Conservation (phyloP, 2,329 filamentous ascomycete genomes). For the Exophiala xenobiotica region DNA sequence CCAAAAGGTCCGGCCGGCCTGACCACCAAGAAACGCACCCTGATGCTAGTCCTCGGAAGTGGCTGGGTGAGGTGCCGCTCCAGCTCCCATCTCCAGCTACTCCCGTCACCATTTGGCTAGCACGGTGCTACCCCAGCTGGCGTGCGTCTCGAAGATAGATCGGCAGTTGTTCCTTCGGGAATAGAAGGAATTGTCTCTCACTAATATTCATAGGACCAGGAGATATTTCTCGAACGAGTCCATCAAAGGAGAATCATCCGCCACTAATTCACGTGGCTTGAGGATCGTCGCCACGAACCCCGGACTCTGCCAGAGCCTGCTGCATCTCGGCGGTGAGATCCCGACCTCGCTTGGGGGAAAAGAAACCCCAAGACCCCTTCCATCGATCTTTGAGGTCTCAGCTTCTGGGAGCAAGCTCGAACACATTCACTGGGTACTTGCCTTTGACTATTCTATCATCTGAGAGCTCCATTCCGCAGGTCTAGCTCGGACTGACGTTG, state of each 20-base stretch:
- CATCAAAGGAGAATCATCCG: neutral
- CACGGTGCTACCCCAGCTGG: neutral
- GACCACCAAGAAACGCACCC: conserved; percentile 1
- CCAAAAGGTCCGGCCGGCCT: neutral
- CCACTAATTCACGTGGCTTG: conserved; percentile 13
- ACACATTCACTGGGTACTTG: neutral
- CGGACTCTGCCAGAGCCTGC: neutral
- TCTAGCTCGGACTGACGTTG: neutral
- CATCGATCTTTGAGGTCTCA: neutral
- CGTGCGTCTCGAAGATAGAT: neutral
- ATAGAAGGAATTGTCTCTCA: neutral
- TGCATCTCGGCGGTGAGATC: neutral
- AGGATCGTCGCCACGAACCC: conserved; percentile 1
- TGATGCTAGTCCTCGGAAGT: neutral
- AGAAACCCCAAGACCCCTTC: neutral
- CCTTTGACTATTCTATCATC: neutral
- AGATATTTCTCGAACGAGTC: neutral
- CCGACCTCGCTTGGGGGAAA: neutral
- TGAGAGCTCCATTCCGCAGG: neutral
- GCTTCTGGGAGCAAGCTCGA: neutral
- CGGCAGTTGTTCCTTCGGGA: neutral
- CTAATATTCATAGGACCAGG: neutral
- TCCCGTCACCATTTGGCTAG: neutral
- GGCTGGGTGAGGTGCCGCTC: neutral
- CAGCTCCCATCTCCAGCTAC: neutral